These are phyloP conservation scores for Naganishia vishniacii DNA, from an alignment of 768 basidiomycete species.

Conservation along the genomic window DNA sequence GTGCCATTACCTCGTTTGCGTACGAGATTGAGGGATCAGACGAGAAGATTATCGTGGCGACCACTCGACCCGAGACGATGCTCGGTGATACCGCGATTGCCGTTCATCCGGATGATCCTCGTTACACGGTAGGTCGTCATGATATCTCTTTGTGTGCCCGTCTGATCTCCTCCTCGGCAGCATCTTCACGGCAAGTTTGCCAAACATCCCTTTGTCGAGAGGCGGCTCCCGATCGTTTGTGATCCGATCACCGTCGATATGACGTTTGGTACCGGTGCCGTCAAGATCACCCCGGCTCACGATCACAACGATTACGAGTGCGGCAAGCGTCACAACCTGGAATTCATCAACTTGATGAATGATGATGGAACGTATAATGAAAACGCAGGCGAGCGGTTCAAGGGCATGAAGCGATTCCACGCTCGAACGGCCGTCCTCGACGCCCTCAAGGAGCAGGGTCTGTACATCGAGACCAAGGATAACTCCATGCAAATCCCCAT, in stretches of 20 bases:
- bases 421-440: slow-evolving; percentile 77
- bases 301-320: slow-evolving; percentile 97
- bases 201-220: slow-evolving; percentile 77
- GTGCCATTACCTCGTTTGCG: slow-evolving; percentile 91
- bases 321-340: slow-evolving; percentile 75
- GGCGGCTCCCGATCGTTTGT: slow-evolving; percentile 78
- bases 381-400: slow-evolving; percentile 74
- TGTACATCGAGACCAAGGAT: slow-evolving; percentile 86
- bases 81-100: slow-evolving; percentile 95
- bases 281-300: slow-evolving; percentile 98
- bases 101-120: slow-evolving; percentile 84
- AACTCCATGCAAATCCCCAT: slow-evolving; percentile 96
- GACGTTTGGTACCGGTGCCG: slow-evolving; percentile 94
- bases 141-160: neutral
- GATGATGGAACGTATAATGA: slow-evolving; percentile 94
- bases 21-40: slow-evolving; percentile 86
- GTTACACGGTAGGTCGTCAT: slow-evolving; percentile 62
- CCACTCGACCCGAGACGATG: slow-evolving; percentile 98
- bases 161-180: slow-evolving; percentile 44
- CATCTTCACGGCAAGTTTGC: slow-evolving; percentile 93
- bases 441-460: slow-evolving; percentile 71
- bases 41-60: slow-evolving; percentile 86
- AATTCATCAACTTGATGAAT: slow-evolving; percentile 90
- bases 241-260: slow-evolving; percentile 83
- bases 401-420: slow-evolving; percentile 98